These are phyloP conservation scores for Quercus dentata DNA, from an alignment of 306 rosid species.

Conservation along the genomic window DNA sequence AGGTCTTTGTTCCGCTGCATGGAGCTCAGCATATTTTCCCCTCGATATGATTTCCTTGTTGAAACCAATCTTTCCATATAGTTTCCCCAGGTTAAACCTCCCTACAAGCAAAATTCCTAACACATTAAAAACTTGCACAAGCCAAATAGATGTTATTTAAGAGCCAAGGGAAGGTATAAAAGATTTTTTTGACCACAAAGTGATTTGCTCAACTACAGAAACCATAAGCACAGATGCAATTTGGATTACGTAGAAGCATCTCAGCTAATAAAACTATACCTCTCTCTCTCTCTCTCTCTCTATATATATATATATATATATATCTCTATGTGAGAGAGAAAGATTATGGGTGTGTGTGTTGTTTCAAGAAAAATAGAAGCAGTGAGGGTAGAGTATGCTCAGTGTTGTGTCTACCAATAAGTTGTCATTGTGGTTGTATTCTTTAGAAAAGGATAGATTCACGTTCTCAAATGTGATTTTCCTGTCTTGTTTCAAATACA, in stretches of 20 bases:
- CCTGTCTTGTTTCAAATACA: too few relatives aligned
- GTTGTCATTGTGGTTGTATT: neutral
- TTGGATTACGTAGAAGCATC: neutral
- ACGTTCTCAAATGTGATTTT: too few relatives aligned
- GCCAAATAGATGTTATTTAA: neutral
- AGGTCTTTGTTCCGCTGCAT: conserved; percentile 85
- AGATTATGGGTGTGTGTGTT: too few relatives aligned
- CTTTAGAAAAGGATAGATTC: too few relatives aligned
- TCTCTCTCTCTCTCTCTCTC: too few relatives aligned
- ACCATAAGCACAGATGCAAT: neutral
- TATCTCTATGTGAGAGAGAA: too few relatives aligned
- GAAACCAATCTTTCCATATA: conserved; percentile 94
- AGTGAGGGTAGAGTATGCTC: neutral
- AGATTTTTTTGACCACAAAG: neutral
- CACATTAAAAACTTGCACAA: conserved; percentile 18
- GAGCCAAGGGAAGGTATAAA: neutral
- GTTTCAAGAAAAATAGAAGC: neutral
- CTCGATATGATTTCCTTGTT: conserved; percentile 85
- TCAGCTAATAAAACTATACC: neutral
- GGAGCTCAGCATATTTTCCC: conserved; percentile 88
- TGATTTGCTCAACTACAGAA: neutral
- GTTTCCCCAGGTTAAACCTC: conserved; percentile 74
- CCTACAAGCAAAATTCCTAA: conserved; percentile 40
- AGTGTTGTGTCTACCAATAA: too few relatives aligned
- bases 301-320: too few relatives aligned